phyloP scores from a whole-genome alignment of 805 yeast species.

The Kazachstania viticola region DNA sequence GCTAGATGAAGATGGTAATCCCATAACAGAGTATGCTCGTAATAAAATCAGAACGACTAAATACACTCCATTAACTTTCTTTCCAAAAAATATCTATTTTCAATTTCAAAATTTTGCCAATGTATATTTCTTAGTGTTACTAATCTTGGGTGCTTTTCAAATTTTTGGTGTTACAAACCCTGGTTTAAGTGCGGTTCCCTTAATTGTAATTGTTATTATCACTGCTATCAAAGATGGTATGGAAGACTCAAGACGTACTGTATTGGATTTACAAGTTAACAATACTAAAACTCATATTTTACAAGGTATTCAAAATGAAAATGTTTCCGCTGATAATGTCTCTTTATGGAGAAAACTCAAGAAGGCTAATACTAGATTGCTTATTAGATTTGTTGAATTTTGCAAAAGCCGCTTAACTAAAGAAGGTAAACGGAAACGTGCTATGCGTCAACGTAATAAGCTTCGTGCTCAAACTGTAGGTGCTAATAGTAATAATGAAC shows the following conservation, averaged over 20 bases:
- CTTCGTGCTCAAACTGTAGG: constrained; percentile 17
- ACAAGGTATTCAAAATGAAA: constrained; percentile 42
- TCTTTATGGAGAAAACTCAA: constrained; percentile 62
- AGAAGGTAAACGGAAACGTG: constrained; percentile 28
- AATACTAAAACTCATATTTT: constrained; percentile 63
- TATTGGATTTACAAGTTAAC: constrained; percentile 61
- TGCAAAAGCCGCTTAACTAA: constrained; percentile 24
- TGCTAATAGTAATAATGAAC: constrained; percentile 17
- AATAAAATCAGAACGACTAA: constrained; percentile 93
- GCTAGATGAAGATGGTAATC: constrained; percentile 50
- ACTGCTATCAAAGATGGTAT: constrained; percentile 74
- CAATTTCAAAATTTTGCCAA: constrained; percentile 90
- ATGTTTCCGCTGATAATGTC: constrained; percentile 51
- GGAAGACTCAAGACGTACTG: constrained; percentile 69
- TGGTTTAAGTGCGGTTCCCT: constrained; percentile 62
- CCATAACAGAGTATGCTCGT: constrained; percentile 55
- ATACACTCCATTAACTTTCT: constrained; percentile 79
- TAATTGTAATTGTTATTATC: constrained; percentile 62
- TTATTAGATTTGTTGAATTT: constrained; percentile 17
- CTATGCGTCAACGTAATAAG: constrained; percentile 23
- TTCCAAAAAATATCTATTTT: constrained; percentile 70
- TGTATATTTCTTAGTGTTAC: constrained; percentile 68
- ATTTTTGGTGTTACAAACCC: constrained; percentile 79
- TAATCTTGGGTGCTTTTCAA: constrained; percentile 65
- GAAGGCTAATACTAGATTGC: constrained; percentile 33